phyloP scores from a whole-genome alignment of 2,329 filamentous ascomycete genomes.

The Lasiodiplodia theobromae region DNA sequence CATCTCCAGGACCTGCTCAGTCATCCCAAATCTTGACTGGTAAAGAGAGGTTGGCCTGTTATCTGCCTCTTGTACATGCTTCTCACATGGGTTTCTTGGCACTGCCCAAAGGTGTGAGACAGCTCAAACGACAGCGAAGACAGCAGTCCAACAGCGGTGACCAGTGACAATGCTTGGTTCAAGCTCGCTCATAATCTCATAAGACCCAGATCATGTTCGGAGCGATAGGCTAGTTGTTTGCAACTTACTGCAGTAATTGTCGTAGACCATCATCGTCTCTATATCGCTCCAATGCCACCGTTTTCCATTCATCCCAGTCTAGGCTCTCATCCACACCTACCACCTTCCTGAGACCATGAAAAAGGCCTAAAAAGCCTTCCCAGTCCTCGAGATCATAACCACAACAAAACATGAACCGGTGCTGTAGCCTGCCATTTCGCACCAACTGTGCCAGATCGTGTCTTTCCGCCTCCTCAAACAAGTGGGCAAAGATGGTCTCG shows the following conservation, averaged over 20 bases:
- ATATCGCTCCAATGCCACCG: conserved; percentile 1
- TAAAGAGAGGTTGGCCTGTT: no score
- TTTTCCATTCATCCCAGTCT: neutral
- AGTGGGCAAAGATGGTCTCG: neutral
- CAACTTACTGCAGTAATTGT: neutral
- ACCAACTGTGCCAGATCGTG: conserved; percentile 1
- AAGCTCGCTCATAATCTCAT: no score
- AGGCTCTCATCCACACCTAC: neutral
- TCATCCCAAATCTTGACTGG: no score
- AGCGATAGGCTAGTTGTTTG: neutral
- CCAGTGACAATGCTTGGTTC: no score
- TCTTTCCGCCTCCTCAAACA: neutral
- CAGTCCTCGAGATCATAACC: neutral
- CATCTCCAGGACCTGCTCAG: no score
- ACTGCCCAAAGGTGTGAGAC: no score
- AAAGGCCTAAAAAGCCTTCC: neutral
- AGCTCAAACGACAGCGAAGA: no score
- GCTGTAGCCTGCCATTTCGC: neutral
- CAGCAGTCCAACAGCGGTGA: no score
- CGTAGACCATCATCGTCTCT: neutral
- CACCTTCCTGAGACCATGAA: neutral
- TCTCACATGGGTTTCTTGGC: no score
- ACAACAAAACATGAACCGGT: neutral
- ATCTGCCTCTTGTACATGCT: no score
- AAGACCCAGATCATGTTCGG: no score